A percentile compares a stretch with the other conserved stretches of the same genome.
Evolutionary conservation across 129 eudicot genomes (phyloP).

Genomic region (Tanacetum coccineum): DNA sequence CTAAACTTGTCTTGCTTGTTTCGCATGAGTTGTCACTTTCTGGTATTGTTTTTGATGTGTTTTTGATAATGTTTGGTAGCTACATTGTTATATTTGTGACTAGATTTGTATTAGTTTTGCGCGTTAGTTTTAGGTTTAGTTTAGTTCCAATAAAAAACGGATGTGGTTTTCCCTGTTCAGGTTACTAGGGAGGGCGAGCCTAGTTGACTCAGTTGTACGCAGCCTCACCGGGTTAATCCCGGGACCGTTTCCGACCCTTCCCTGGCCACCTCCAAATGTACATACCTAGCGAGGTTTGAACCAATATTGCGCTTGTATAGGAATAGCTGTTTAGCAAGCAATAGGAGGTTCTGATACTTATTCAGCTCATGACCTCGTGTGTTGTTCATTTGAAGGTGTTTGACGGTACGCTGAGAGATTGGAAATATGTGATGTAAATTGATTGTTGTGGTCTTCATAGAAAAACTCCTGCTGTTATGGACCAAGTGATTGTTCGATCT

Average conservation of each 20-base stretch:
- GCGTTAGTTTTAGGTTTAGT: not conserved
- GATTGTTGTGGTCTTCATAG: not conserved
- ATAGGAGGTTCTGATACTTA: constrained; percentile 1
- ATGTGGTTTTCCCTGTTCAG: too few species aligned
- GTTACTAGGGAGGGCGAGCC: too few species aligned
- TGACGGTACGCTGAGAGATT: not conserved
- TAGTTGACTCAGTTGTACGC: too few species aligned
- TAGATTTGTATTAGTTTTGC: not conserved
- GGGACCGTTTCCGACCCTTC: too few species aligned
- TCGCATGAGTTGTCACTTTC: constrained; percentile 97
- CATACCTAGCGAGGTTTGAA: too few species aligned
- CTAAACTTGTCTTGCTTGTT: constrained; percentile 85
- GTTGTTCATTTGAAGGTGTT: not conserved
- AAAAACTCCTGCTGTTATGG: not conserved
- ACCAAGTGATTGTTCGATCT: too few species aligned
- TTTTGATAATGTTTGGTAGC: not conserved
- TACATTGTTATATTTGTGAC: not conserved
- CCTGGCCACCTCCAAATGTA: too few species aligned
- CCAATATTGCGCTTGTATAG: not conserved
- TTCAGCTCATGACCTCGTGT: not conserved
- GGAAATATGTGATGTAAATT: not conserved
- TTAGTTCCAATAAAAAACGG: too few species aligned
- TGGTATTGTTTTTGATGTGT: constrained; percentile 33
- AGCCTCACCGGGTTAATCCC: too few species aligned
- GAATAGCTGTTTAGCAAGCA: not conserved